Base-by-base conservation (phyloP, 306 rosid species). In the Acacia melanoxylon region DNA sequence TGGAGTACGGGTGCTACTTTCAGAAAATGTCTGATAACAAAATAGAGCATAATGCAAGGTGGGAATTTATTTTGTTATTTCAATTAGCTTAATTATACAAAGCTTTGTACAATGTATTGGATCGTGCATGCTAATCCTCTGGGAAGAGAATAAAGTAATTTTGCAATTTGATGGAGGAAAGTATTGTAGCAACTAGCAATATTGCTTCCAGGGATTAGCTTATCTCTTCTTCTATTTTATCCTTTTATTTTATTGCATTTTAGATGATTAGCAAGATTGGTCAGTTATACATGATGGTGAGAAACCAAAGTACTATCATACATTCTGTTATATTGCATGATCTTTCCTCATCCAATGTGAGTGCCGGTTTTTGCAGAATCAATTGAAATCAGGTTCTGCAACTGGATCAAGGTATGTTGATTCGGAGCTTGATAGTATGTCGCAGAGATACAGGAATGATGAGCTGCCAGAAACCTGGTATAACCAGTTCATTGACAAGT, bases 381-480 rank as follows among this genome's bases (percentile, higher is more conserved):
- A 91, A 76, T 81, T 88, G 10, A 91, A 91, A 89, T 49, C 86
- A 41, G 70, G 82, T 78, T 87, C 89, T 59, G 67, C 86, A 29
- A 69, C 56, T 45, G 92, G 93, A 77, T 83, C 88, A 14, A 90
- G 97, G 86, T 90, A 85, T 79, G 89, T 81, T 40, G 97, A 92
- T 27, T 87, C 93, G 68, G 97, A 91, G 68, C 75, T 75, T 71
- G 94, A 88, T 74, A 82, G 85, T 74, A 42, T 83, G 56, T 48
- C 90, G 20, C 86, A 79, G 41, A 91, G 92, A 72, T 88, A 79
- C 58, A 87, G 88, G 85, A 91, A 78, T 56, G 93, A 86, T 1
- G 93, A 89, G 54, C 90, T 92, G 22, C 93, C 96, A 48, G 98
- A 93, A 81, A 86, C 91, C 10, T 95, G 99, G 99, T 93, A 93